Evolutionary conservation across 108 stramenopile species (phyloP).

Genomic region (Nitzschia palea): DNA sequence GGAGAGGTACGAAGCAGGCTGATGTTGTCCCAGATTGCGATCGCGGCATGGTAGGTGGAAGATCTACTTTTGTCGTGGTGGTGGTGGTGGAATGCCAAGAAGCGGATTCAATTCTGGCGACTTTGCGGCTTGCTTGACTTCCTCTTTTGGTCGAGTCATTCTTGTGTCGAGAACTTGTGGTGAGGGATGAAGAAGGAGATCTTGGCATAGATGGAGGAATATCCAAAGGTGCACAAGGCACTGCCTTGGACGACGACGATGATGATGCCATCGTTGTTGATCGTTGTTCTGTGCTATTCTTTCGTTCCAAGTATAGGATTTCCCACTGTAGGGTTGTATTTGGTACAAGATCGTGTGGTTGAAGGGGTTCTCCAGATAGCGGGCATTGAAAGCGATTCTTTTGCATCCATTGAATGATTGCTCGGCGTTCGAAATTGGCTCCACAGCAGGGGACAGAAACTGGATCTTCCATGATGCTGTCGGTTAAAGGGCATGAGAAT

Average conservation of each 20-base stretch:
- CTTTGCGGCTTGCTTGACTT: too few relatives aligned
- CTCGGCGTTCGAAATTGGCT: slow-evolving; percentile 4
- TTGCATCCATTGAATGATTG: slow-evolving; percentile 5
- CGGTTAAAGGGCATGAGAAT: slow-evolving; percentile 8
- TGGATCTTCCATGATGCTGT: slow-evolving; percentile 10
- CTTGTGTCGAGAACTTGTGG: too few relatives aligned
- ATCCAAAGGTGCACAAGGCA: not conserved
- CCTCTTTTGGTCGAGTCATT: too few relatives aligned
- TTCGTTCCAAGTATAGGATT: slow-evolving; percentile 7
- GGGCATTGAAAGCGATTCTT: slow-evolving; percentile 3
- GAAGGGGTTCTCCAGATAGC: not conserved
- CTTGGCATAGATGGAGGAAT: not conserved
- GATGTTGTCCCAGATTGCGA: not conserved
- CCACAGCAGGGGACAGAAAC: slow-evolving; percentile 12
- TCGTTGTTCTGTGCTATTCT: not conserved
- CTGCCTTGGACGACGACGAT: not conserved
- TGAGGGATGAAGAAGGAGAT: not conserved
- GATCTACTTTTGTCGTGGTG: not conserved
- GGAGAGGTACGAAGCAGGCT: not conserved
- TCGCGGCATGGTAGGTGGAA: not conserved
- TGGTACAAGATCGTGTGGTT: not conserved
- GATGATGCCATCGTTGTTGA: not conserved
- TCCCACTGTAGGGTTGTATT: slow-evolving; percentile 7
- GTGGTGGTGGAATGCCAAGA: not conserved
- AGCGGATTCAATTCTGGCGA: too few relatives aligned